Evolutionary conservation across 2,329 filamentous ascomycete genomes (phyloP), one percentile per base, ranked within the genome.

Genomic region (Alternaria alternata): DNA sequence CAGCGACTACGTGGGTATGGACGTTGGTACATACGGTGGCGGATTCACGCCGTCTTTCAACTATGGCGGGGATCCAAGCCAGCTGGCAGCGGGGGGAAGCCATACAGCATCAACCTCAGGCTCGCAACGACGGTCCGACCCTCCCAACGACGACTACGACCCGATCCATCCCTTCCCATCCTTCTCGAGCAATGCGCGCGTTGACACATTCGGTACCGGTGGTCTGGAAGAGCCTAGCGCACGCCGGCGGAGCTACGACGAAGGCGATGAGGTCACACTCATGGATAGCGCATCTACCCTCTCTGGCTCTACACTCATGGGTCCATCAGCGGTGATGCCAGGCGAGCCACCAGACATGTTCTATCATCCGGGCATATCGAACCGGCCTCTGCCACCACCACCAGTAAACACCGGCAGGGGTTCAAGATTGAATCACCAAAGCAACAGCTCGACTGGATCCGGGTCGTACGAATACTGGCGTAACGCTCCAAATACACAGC

Each of bases 121-220:
- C 44, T 83, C 81, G 4, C 75, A 83, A 62, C 78, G 81, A 24
- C 74, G 78, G 47, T 81, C 81, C 16, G 79, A 81, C 61, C 75
- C 75, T n/a, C 74, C 79, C 12, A 80, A 78, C 62, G 79, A 81
- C 14, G 72, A 74, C 16, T 80, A 74, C 67, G 74, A 87, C 60
- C 79, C 82, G 14, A 82, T 86, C 3, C 85, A 87, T 69, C 85
- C 87, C 4, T 89, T 89, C 66, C 80, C 82, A 26, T 82, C 84
- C 9, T 84, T 87, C 66, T 81, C 80, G 55, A 83, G 76, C 14
- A 85, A 88, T 55, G 92, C 91, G 6, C 87, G 91, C 54, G 90
- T 97, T 51, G 94, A 98, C 77, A 93, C 92, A 47, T 91, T 88
- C 51, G 94, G 92, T 7, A 97, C 93, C n/a, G 95, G 94, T 41